A percentile compares a stretch with the other conserved stretches of the same genome.
Conservation (phyloP, 148 eudicot genomes). For the Fagopyrum tataricum region DNA sequence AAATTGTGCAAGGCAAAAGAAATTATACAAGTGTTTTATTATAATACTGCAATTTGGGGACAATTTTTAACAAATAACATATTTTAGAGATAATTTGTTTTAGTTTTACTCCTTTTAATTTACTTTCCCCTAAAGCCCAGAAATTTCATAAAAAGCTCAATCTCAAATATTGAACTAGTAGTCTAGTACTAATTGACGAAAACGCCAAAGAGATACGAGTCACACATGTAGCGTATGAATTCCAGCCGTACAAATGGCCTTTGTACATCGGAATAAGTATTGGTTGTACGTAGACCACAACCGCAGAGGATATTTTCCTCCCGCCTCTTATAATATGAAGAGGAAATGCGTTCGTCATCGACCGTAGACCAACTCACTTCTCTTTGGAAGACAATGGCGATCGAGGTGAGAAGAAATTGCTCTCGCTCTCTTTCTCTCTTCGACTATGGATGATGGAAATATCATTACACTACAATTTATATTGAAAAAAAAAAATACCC, state of each 20-base stretch:
- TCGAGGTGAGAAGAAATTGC: slow-evolving; percentile 23
- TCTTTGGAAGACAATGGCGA: slow-evolving; percentile 12
- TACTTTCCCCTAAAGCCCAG: background rate
- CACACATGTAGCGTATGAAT: background rate
- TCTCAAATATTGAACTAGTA: background rate
- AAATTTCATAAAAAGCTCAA: background rate
- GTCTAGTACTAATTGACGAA: too few species aligned
- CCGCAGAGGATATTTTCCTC: slow-evolving; percentile 7
- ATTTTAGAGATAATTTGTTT: too few species aligned
- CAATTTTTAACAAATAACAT: too few species aligned
- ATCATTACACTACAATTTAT: background rate
- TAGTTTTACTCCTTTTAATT: too few species aligned
- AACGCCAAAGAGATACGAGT: background rate
- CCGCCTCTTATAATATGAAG: background rate
- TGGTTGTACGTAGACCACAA: slow-evolving; percentile 5
- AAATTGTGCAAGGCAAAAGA: too few species aligned
- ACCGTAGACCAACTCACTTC: background rate
- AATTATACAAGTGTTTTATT: too few species aligned
- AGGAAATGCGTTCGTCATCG: background rate
- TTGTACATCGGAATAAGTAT: background rate
- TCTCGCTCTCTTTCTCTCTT: background rate
- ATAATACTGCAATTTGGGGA: too few species aligned
- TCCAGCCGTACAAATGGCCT: slow-evolving; percentile 2
- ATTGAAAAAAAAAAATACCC: background rate
- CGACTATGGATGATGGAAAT: background rate